Percentiles rank a stretch among this genome's conserved stretches.
phyloP scores from a whole-genome alignment of 768 basidiomycete genomes.

The Hygrocybe coccinea region DNA sequence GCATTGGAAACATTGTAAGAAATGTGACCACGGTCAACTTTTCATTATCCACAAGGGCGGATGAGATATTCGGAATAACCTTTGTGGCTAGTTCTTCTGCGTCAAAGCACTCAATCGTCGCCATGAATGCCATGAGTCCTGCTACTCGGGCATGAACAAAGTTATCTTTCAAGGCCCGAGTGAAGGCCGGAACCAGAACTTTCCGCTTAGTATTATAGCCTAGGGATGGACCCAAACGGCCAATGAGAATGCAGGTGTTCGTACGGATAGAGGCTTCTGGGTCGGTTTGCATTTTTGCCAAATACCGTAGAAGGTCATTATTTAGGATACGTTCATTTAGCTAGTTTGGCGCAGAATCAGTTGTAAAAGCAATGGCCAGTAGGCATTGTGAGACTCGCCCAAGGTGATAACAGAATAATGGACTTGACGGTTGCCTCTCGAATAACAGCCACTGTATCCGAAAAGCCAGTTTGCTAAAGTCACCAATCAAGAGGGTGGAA shows the following conservation, averaged over 20 bases:
- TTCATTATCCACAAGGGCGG: conserved; percentile 82
- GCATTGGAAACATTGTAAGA: background rate
- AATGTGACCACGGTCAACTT: conserved; percentile 52
- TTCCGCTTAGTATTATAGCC: conserved; percentile 89
- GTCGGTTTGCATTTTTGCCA: conserved; percentile 91
- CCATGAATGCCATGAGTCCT: conserved; percentile 93
- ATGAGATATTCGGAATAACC: conserved; percentile 82
- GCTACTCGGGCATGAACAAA: conserved; percentile 94
- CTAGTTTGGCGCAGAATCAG: conserved; percentile 34
- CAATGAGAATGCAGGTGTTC: conserved; percentile 94
- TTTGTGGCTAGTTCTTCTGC: conserved; percentile 82
- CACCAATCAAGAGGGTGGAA: conserved; percentile 1
- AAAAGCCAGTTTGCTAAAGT: conserved; percentile 86
- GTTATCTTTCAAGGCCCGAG: conserved; percentile 79
- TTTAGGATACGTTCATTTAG: conserved; percentile 89
- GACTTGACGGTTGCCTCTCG: conserved; percentile 92
- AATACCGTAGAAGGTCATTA: conserved; percentile 88
- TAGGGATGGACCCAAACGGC: conserved; percentile 79
- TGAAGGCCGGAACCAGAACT: conserved; percentile 94
- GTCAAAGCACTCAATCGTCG: conserved; percentile 86
- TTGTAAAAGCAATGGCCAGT: background rate
- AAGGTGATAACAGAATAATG: conserved; percentile 76
- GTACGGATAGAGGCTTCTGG: conserved; percentile 93
- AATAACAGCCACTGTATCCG: conserved; percentile 90
- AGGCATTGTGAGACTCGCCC: conserved; percentile 42